Conservation (phyloP, 805 yeast species). For the Spencermartinsiella europaea region DNA sequence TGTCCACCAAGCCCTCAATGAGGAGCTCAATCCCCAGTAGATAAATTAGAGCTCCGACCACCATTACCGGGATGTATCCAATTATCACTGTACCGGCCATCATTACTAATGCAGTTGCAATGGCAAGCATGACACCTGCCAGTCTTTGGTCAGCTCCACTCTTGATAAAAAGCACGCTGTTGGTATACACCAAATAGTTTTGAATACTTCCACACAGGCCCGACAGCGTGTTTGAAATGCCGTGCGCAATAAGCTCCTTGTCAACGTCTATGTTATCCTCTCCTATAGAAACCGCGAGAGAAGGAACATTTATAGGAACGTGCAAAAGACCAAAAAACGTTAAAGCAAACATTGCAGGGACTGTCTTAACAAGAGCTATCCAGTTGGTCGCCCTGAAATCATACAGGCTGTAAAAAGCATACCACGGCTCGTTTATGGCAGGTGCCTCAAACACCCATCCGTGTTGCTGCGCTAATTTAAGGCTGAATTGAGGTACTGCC, state of each 20-base stretch:
- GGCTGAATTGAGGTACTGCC: conserved; percentile 58
- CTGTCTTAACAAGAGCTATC: conserved; percentile 56
- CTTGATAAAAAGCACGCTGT: conserved; percentile 82
- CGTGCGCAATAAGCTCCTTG: conserved; percentile 91
- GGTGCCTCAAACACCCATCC: conserved; percentile 86
- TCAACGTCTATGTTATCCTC: conserved; percentile 81
- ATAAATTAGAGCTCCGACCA: conserved; percentile 89
- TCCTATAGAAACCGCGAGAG: conserved; percentile 83
- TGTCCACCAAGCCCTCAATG: conserved; percentile 81
- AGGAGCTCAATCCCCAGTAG: conserved; percentile 85
- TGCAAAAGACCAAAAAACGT: conserved; percentile 94
- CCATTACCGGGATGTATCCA: conserved; percentile 91
- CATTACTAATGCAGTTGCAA: conserved; percentile 78
- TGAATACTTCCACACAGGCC: conserved; percentile 87
- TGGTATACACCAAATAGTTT: conserved; percentile 91
- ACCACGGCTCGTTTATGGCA: conserved; percentile 75
- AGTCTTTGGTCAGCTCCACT: conserved; percentile 90
- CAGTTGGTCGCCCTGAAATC: conserved; percentile 70
- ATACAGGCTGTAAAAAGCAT: conserved; percentile 70
- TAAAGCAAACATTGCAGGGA: conserved; percentile 92
- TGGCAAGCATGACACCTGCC: conserved; percentile 85
- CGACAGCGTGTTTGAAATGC: conserved; percentile 78
- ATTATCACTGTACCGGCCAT: conserved; percentile 86
- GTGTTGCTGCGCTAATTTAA: conserved; percentile 54
- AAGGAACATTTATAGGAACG: conserved; percentile 97